These are phyloP conservation scores for Tubosaeta brunneosetosa DNA, from an alignment of 768 basidiomycete species.

Conservation along the genomic window DNA sequence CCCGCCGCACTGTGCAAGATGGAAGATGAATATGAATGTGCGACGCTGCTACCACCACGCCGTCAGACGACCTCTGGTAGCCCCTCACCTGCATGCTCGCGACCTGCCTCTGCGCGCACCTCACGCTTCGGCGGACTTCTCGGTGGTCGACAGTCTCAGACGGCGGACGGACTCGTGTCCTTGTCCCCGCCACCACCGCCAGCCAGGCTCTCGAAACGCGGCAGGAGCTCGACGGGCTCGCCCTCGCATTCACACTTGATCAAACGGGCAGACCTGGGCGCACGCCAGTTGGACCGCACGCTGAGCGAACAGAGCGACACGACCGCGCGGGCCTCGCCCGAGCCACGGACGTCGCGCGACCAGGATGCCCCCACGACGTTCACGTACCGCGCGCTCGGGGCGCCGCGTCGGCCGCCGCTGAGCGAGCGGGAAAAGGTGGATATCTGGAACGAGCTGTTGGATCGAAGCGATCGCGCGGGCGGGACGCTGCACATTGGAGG, in stretches of 20 bases:
- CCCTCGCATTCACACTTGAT: constrained; percentile 7
- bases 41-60: constrained; percentile 9
- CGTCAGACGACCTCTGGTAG: constrained; percentile 10
- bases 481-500: constrained; percentile 61
- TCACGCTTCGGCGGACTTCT: constrained; percentile 23
- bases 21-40: constrained; percentile 7
- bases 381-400: constrained; percentile 48
- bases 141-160: constrained; percentile 1
- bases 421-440: constrained; percentile 68
- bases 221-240: constrained; percentile 5
- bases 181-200: constrained; percentile 29
- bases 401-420: constrained; percentile 35
- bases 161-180: constrained; percentile 19
- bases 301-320: constrained; percentile 30
- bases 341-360: constrained; percentile 4
- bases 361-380: constrained; percentile 28
- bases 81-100: constrained; percentile 30
- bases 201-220: constrained; percentile 12
- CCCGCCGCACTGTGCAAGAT: constrained; percentile 5
- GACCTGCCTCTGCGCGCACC: constrained; percentile 49
- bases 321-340: constrained; percentile 20
- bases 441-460: constrained; percentile 66
- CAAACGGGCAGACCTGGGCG: constrained; percentile 1
- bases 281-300: constrained; percentile 19
- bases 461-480: constrained; percentile 63